Evolutionary conservation across 306 rosid genomes (phyloP).

Genomic region (Echinosophora koreensis): DNA sequence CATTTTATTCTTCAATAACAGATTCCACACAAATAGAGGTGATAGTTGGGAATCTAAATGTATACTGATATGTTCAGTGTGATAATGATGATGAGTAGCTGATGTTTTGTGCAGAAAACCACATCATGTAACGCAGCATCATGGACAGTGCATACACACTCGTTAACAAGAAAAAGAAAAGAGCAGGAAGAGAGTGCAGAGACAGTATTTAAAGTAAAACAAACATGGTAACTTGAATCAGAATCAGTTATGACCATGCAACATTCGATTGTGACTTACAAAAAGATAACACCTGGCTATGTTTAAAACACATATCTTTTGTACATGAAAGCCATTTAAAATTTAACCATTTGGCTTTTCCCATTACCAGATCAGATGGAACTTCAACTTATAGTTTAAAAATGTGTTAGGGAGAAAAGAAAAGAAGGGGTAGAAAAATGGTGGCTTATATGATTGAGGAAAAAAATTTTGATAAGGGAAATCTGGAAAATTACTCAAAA

Average conservation of each 20-base stretch:
- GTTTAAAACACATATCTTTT: too few species aligned
- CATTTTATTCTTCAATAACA: conserved; percentile 7
- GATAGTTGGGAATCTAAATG: background rate
- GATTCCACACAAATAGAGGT: background rate
- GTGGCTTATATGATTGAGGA: too few species aligned
- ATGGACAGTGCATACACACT: conserved; percentile 4
- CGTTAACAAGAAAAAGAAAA: background rate
- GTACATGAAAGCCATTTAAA: too few species aligned
- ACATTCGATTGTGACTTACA: too few species aligned
- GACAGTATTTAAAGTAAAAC: background rate
- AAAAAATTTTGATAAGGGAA: too few species aligned
- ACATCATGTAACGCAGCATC: conserved; percentile 21
- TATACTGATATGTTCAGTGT: background rate
- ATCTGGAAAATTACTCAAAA: too few species aligned
- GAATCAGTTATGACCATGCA: conserved; percentile 29
- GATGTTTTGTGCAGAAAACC: conserved; percentile 2
- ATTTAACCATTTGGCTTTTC: too few species aligned
- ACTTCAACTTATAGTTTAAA: too few species aligned
- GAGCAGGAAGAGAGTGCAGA: background rate
- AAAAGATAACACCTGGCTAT: too few species aligned
- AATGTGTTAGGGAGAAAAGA: too few species aligned
- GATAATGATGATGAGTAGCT: conserved; percentile 1
- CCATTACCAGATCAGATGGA: too few species aligned
- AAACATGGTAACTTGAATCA: background rate
- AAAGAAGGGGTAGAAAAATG: too few species aligned